Evolutionary conservation across 306 rosid genomes (phyloP), one percentile per base, ranked within the genome.

Genomic region (Ammopiptanthus mongolicus): DNA sequence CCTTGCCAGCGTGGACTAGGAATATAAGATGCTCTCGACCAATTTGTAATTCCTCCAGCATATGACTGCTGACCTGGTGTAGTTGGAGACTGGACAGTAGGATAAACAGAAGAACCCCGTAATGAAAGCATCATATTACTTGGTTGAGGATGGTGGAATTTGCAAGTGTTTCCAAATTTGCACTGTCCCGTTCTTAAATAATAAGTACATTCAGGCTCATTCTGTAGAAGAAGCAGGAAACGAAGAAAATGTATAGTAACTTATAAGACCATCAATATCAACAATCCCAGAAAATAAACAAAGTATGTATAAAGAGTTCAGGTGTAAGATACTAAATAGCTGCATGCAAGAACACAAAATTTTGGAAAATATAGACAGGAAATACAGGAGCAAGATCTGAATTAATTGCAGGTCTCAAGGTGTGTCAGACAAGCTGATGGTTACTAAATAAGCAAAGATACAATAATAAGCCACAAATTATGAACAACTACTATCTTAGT

Each of bases 1-100:
- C 92, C 91, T 83, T 93, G 96, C 98, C 98, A 93, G 59, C 98
- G 90, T 36, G 95, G 96, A 82, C 91, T 93, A 19, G 92, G 87
- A 84, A 89, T 83, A 75, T 86, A 91, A 63, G 98, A 89, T 56
- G 93, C 88, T 62, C 98, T 86, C 9, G 98, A 84, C 98, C 98
- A 93, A 83, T 93, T 86, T 64, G 93, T 72, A 62, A 91, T 79
- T 69, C 90, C 97, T 78, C 96, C 97, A 1, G 82, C 76, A 86
- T 81, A 93, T n/a, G 96, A 93, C 77, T 90, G 95, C 77, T 88
- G 92, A 65, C 89, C 85, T 50, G 92, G 93, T 6, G 95, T 78
- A 1, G 90, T 93, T 73, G 97, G 96, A 79, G 98, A 93, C 7
- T 86, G 90, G 60, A 91, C 84, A 5, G 91, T 84, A 53, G 97